Base-by-base conservation (phyloP, 129 eudicot genomes). In the Flaveria bidentis region DNA sequence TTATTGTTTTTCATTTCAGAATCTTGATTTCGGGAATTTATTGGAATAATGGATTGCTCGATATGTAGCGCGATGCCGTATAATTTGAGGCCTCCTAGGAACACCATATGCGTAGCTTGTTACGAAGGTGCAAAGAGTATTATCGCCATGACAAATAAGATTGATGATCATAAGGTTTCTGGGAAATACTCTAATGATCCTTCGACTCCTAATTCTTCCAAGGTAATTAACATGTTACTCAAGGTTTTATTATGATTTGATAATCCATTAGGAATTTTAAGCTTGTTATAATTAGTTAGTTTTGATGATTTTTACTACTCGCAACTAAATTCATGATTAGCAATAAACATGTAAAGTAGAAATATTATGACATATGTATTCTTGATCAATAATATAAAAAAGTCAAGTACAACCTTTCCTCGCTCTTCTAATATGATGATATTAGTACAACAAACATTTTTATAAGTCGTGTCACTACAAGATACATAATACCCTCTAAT, bases 101-200 rank as follows among this genome's bases (percentile, higher is more conserved):
- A 94, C 78, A 87, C 97, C 44, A 91, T 94, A 72, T 94, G 98
- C 20, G 96, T 76, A 75, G 96, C 97, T 66, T 94, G 98, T 58
- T 94, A 84, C 23, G 98, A 94, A 76, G 97, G 97, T 85, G 97
- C 98, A 28, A 83, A 91, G 87, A 88, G 83, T 80, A 84, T 94
- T 16, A 89, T 94, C 74, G 69, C 91, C 73, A 76, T 94, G 63
- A 91, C 96, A 11, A 87, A 80, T 81, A 88, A 87, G 75, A 67
- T 75, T 9, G 94, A 86, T 2, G 78, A 73, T 26, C 90, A 87
- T 50, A 84, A 86, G 70, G 57, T 22, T 56, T 67, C 83, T n/a
- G 77, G 84, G 63, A 80, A 80, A 74, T 80, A 3, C 25, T 80
- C 80, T 0, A 71, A 44, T 36, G 84, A 80, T 56, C 44, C 80